These are phyloP conservation scores for Sporothrix protearum DNA, from an alignment of 2,329 filamentous ascomycete genomes.

Conservation along the genomic window DNA sequence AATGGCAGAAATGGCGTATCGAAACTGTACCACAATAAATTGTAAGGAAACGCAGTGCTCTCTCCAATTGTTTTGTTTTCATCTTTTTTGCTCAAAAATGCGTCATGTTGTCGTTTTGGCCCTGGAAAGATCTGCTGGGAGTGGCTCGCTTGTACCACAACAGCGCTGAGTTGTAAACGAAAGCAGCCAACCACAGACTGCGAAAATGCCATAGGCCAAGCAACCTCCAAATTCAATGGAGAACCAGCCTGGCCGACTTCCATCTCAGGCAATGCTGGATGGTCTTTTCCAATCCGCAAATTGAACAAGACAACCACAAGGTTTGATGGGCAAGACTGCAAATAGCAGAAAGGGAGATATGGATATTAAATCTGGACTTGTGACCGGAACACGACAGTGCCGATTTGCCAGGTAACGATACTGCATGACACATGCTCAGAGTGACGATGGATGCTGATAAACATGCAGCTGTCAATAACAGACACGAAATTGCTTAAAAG, in stretches of 20 bases:
- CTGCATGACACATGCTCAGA: neutral
- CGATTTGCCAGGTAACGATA: neutral
- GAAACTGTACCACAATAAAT: too few species aligned
- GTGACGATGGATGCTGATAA: neutral
- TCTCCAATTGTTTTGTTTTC: too few species aligned
- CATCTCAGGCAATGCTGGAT: too few species aligned
- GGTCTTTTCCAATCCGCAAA: too few species aligned
- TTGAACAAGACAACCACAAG: too few species aligned
- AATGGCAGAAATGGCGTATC: neutral
- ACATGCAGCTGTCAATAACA: neutral
- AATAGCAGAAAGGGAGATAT: neutral
- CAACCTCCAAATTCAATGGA: neutral
- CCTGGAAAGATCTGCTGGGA: too few species aligned
- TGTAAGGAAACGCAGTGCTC: too few species aligned
- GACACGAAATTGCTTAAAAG: neutral
- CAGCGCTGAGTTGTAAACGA: constrained; percentile 9
- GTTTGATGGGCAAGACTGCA: neutral
- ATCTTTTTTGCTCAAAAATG: too few species aligned
- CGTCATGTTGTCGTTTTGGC: neutral
- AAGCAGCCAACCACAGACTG: constrained; percentile 15
- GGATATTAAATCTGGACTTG: neutral
- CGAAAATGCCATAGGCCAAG: neutral
- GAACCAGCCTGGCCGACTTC: neutral
- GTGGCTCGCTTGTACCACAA: constrained; percentile 8
- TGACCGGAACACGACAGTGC: neutral